Conservation (phyloP, 768 basidiomycete species). For the Sporobolomyces pararoseus region DNA sequence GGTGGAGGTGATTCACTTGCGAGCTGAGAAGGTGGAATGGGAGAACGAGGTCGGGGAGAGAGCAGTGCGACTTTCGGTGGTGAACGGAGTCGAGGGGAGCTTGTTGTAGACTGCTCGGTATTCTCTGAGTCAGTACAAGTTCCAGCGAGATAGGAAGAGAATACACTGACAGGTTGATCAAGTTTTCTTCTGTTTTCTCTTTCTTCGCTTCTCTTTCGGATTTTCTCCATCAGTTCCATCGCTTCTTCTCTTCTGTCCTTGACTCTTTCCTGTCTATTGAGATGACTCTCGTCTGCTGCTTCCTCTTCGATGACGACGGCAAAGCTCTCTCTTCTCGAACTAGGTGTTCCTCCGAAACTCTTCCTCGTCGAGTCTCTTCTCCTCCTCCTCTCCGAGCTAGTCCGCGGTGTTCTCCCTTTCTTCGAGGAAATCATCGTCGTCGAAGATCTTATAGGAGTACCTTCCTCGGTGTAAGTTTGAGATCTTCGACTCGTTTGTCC, state of each 20-base stretch:
- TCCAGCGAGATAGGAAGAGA: no score
- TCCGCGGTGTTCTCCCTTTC: slow-evolving; percentile 48
- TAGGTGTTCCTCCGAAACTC: not conserved
- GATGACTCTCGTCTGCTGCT: not conserved
- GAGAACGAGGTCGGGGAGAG: slow-evolving; percentile 3
- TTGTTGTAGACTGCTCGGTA: not conserved
- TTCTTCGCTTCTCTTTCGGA: slow-evolving; percentile 12
- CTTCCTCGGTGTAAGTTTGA: not conserved
- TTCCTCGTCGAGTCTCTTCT: not conserved
- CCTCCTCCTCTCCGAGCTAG: not conserved
- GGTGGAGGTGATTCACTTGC: slow-evolving; percentile 8
- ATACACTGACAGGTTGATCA: slow-evolving; percentile 2
- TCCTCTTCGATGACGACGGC: not conserved
- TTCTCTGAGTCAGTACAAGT: not conserved
- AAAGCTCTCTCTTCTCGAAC: not conserved
- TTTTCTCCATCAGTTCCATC: slow-evolving; percentile 27
- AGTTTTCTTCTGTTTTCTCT: slow-evolving; percentile 13
- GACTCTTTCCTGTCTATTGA: not conserved
- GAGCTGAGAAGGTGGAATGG: not conserved
- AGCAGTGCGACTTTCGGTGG: not conserved
- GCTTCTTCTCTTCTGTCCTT: slow-evolving; percentile 20
- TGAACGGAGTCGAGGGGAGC: not conserved
- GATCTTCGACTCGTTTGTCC: not conserved
- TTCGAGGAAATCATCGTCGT: no score
- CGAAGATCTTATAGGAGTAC: not conserved